Base-by-base conservation (phyloP, 148 eudicot genomes). In the Cornus florida region DNA sequence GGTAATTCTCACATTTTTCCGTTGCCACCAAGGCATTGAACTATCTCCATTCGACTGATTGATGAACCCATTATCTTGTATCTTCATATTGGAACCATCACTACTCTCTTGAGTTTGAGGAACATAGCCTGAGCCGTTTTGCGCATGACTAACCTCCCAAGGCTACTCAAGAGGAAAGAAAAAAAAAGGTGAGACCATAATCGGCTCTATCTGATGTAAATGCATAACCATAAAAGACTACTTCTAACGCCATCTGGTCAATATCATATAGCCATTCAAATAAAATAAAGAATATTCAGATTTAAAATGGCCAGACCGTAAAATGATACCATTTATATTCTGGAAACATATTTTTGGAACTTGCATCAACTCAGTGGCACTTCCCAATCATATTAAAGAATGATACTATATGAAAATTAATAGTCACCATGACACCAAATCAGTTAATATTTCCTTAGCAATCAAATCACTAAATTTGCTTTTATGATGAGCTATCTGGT, bases 21-120 rank as follows among this genome's bases (percentile, higher is more conserved):
- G 88, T 85, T 85, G 92, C 92, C 88, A 86, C 97, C 93, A 93
- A 48, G 95, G 85, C n/a, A 71, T 67, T 76, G 88, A 73, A 80
- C 62, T 81, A 70, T 87, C 91, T 67, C 89, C 88, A 41, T 85
- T 88, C 74, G 60, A 70, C 69, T 80, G 94, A 74, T 83, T 82
- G 66, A 76, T 32, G 11, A 69, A 59, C 22, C 88, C 88, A 72
- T 85, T 88, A 67, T 86, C 88, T 76, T 81, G 89, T 56, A 71
- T 72, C 33, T 73, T 75, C 69, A 74, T 84, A 77, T 75, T 72
- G n/a, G 69, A 33, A 72, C 80, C 83, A 66, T 83, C 80, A 48
- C 69, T 78, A 53, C 60, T 81, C 48, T 74, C 80, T 71, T 79
- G 90, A 67, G 80, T 60, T 57, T 75, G 89, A 60, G 79, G 72